phyloP scores from a whole-genome alignment of 805 yeast genomes.

The Ogataea neopini region DNA sequence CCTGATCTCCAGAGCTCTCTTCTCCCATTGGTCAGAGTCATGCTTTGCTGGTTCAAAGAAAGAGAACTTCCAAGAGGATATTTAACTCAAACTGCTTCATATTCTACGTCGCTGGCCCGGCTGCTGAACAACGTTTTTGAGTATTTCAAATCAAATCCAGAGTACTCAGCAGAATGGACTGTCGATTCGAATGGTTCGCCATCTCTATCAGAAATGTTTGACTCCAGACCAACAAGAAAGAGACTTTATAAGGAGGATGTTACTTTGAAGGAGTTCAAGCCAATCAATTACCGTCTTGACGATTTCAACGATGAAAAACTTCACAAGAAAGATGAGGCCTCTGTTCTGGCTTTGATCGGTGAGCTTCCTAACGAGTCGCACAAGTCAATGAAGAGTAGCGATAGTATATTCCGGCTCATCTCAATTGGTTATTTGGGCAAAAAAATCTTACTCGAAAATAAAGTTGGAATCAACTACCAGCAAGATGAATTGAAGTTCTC shows the following conservation, averaged over 20 bases:
- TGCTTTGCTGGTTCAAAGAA: slow-evolving; percentile 58
- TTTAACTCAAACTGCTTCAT: slow-evolving; percentile 28
- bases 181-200: slow-evolving; percentile 6
- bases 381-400: slow-evolving; percentile 33
- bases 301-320: slow-evolving; percentile 62
- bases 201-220: slow-evolving; percentile 11
- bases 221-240: slow-evolving; percentile 45
- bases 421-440: slow-evolving; percentile 38
- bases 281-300: slow-evolving; percentile 52
- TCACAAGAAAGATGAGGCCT: slow-evolving; percentile 35
- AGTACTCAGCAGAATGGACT: slow-evolving; percentile 7
- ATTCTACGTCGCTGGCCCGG: slow-evolving; percentile 22
- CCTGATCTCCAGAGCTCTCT: slow-evolving; percentile 28
- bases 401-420: slow-evolving; percentile 35
- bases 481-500: slow-evolving; percentile 12
- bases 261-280: slow-evolving; percentile 56
- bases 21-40: slow-evolving; percentile 47
- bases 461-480: slow-evolving; percentile 33
- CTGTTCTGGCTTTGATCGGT: slow-evolving; percentile 37
- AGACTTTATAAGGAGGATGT: slow-evolving; percentile 68
- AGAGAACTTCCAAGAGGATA: slow-evolving; percentile 41
- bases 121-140: slow-evolving; percentile 22
- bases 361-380: slow-evolving; percentile 29
- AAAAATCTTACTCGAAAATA: slow-evolving; percentile 29
- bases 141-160: slow-evolving; percentile 17